Evolutionary conservation across 148 eudicot genomes (phyloP).

Genomic region (Heliosperma pusillum): DNA sequence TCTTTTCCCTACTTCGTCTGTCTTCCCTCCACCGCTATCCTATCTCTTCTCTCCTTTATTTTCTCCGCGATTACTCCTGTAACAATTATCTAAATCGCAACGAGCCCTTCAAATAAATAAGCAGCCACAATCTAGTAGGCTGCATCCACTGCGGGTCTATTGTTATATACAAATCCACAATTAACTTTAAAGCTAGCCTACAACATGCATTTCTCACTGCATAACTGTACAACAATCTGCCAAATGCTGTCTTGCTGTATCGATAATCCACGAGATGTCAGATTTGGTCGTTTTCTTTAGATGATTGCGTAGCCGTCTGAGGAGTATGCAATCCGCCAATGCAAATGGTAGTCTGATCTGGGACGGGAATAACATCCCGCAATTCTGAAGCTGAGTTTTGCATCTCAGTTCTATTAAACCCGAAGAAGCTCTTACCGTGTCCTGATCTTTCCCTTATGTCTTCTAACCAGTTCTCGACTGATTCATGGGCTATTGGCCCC

Average conservation of each 20-base stretch:
- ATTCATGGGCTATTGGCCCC: constrained; percentile 15
- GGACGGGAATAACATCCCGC: constrained; percentile 13
- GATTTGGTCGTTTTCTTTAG: background rate
- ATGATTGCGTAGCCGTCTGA: background rate
- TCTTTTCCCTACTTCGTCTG: too few relatives aligned
- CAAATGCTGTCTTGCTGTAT: background rate
- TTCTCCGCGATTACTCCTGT: too few relatives aligned
- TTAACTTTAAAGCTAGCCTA: background rate
- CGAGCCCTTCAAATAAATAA: too few relatives aligned
- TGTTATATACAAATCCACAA: background rate
- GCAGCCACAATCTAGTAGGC: too few relatives aligned
- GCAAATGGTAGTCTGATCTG: constrained; percentile 15
- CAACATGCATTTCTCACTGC: background rate
- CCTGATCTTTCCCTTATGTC: constrained; percentile 17
- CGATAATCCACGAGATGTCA: background rate
- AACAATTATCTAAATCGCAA: too few relatives aligned
- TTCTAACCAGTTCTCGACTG: constrained; percentile 34
- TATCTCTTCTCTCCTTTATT: too few relatives aligned
- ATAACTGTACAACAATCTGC: background rate
- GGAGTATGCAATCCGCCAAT: constrained; percentile 21
- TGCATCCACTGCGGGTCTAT: background rate
- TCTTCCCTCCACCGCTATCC: too few relatives aligned
- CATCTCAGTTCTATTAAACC: constrained; percentile 25
- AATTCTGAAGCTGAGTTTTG: constrained; percentile 23
- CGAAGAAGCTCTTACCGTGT: constrained; percentile 21